Percentiles rank a stretch among this genome's conserved stretches.
Evolutionary conservation across 495 filamentous ascomycete genomes (phyloP).

Genomic region (Tuber melanosporum): DNA sequence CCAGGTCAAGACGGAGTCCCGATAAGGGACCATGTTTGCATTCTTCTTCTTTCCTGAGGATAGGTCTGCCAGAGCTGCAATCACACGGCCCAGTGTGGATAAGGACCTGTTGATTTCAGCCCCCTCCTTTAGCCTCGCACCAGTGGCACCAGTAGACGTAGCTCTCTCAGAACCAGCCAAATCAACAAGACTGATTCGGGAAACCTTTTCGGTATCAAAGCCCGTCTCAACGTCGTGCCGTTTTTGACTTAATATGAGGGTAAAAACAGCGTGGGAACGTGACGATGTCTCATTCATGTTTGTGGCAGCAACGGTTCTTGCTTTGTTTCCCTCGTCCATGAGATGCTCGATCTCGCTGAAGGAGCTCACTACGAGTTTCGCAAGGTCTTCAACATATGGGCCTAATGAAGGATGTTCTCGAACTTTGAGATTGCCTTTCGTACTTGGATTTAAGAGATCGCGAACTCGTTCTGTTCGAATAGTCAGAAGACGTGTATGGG

Average conservation of each 20-base stretch:
- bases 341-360: slow-evolving; percentile 93
- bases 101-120: slow-evolving; percentile 97
- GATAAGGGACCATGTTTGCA: slow-evolving; percentile 80
- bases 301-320: slow-evolving; percentile 92
- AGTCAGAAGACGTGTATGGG: not conserved
- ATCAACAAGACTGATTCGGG: slow-evolving; percentile 96
- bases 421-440: slow-evolving; percentile 93
- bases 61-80: slow-evolving; percentile 88
- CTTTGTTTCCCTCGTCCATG: slow-evolving; percentile 99
- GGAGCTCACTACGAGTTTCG: slow-evolving; percentile 93
- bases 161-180: slow-evolving; percentile 96
- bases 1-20: slow-evolving; percentile 96
- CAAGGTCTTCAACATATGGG: slow-evolving; percentile 95
- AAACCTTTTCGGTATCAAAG: slow-evolving; percentile 95
- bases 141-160: slow-evolving; percentile 89
- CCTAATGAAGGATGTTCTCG: slow-evolving; percentile 96
- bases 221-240: slow-evolving; percentile 85
- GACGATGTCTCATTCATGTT: slow-evolving; percentile 99
- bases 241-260: slow-evolving; percentile 90
- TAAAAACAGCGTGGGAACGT: slow-evolving; percentile 97
- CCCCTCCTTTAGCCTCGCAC: slow-evolving; percentile 93
- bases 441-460: slow-evolving; percentile 91
- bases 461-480: slow-evolving; percentile 65
- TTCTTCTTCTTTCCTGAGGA: slow-evolving; percentile 69
- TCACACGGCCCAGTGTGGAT: slow-evolving; percentile 95